phyloP scores from a whole-genome alignment of 129 eudicot species.

The Apium graveolens region DNA sequence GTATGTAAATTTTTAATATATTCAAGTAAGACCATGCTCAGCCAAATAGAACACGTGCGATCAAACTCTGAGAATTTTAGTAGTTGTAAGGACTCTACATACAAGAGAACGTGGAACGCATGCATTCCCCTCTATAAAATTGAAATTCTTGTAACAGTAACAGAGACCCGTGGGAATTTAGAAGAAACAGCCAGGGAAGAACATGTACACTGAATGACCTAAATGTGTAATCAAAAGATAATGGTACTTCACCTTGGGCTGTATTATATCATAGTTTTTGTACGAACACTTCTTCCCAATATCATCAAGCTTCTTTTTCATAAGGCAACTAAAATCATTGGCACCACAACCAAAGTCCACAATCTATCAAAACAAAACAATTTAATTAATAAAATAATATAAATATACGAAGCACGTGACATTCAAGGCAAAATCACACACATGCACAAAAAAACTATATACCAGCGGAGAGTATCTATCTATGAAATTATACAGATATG shows the following conservation, averaged over 20 bases:
- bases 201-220: background rate
- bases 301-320: conserved; percentile 65
- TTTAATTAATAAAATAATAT: background rate
- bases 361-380: conserved; percentile 36
- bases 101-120: background rate
- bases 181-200: background rate
- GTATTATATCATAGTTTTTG: conserved; percentile 64
- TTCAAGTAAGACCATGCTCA: background rate
- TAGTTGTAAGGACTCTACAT: background rate
- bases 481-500: background rate
- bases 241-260: conserved; percentile 60
- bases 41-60: background rate
- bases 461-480: background rate
- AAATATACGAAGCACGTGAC: background rate
- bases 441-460: background rate
- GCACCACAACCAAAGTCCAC: conserved; percentile 96
- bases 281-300: conserved; percentile 57
- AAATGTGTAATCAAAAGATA: background rate
- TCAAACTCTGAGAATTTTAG: background rate
- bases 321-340: conserved; percentile 78
- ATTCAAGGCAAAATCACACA: background rate
- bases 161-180: background rate
- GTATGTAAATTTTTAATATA: background rate
- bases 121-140: background rate
- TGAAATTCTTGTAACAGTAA: background rate